A percentile compares a stretch with the other conserved stretches of the same genome.
phyloP scores from a whole-genome alignment of 2,329 filamentous ascomycete genomes.

The Aspergillus sp. region DNA sequence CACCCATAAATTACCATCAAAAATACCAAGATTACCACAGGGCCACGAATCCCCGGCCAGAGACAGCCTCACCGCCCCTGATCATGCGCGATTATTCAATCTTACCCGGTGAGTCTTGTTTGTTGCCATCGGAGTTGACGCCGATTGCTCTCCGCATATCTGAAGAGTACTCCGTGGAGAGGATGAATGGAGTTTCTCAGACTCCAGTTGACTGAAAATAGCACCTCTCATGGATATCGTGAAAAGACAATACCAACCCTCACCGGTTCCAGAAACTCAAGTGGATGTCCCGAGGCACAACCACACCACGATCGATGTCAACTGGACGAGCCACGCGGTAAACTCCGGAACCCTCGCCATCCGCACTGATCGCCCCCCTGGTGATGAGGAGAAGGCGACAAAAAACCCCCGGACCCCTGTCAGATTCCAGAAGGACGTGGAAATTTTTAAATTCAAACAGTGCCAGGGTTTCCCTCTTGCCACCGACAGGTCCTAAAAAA shows the following conservation, averaged over 20 bases:
- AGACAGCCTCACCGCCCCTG: conserved; percentile 9
- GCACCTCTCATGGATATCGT: too few relatives aligned
- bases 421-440: not conserved
- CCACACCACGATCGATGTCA: not conserved
- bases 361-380: not conserved
- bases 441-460: not conserved
- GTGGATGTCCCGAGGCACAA: not conserved
- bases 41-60: conserved; percentile 3
- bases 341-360: conserved; percentile 1
- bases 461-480: too few relatives aligned
- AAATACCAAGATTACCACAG: not conserved
- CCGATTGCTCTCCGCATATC: not conserved
- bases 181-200: too few relatives aligned
- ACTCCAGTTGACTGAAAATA: too few relatives aligned
- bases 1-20: not conserved
- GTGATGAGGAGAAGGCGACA: not conserved
- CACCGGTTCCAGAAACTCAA: not conserved
- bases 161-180: too few relatives aligned
- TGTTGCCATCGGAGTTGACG: conserved; percentile 1
- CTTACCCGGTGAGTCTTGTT: conserved; percentile 10
- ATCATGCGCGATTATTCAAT: conserved; percentile 2
- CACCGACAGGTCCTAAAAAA: not conserved
- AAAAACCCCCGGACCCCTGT: not conserved
- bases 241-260: not conserved
- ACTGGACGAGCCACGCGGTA: not conserved